These are phyloP conservation scores for Noccaea bulbosa DNA, from an alignment of 345 rosid genomes.

Conservation along the genomic window DNA sequence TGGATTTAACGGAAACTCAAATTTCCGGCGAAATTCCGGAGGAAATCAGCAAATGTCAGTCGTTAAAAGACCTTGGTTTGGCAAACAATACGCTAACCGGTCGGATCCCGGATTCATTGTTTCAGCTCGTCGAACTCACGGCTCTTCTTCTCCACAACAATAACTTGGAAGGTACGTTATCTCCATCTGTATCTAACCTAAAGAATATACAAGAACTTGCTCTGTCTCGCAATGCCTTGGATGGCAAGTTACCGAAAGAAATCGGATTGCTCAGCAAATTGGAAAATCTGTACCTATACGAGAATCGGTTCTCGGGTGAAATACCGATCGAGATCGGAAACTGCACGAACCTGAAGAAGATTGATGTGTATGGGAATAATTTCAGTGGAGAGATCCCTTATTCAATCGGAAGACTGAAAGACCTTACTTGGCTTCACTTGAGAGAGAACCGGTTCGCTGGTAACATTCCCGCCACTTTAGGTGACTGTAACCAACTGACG, in stretches of 20 bases:
- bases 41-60: constrained; percentile 63
- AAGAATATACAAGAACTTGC: constrained; percentile 57
- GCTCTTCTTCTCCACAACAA: constrained; percentile 55
- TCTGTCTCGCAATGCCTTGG: constrained; percentile 68
- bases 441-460: constrained; percentile 86
- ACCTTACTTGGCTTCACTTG: constrained; percentile 70
- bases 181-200: constrained; percentile 64
- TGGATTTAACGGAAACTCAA: constrained; percentile 56
- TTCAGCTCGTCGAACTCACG: constrained; percentile 55
- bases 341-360: constrained; percentile 61
- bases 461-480: constrained; percentile 75
- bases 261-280: constrained; percentile 64
- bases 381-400: constrained; percentile 73
- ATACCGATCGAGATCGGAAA: constrained; percentile 76
- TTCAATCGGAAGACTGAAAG: constrained; percentile 67
- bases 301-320: constrained; percentile 73
- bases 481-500: constrained; percentile 69
- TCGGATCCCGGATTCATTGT: constrained; percentile 57
- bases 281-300: constrained; percentile 60
- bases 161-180: constrained; percentile 57
- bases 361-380: constrained; percentile 78
- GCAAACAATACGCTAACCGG: constrained; percentile 65
- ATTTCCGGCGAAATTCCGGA: constrained; percentile 68
- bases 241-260: constrained; percentile 66
- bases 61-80: constrained; percentile 61